These are phyloP conservation scores for Neoascochyta sp. DNA, from an alignment of 2,329 filamentous ascomycete genomes.

Conservation along the genomic window DNA sequence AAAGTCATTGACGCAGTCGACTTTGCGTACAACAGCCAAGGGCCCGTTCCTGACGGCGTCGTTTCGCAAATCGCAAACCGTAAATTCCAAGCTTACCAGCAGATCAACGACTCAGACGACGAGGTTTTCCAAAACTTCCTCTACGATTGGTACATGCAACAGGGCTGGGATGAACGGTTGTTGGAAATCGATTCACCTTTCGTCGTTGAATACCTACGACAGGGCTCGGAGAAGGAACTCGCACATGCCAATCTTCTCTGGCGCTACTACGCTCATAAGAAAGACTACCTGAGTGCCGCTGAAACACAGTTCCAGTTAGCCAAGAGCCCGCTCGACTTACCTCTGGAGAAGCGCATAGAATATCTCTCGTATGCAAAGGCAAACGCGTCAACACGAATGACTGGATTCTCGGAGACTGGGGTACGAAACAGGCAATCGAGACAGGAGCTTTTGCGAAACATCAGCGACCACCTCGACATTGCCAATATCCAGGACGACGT, in stretches of 20 bases:
- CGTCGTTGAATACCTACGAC: slow-evolving; percentile 79
- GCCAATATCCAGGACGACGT: slow-evolving; percentile 94
- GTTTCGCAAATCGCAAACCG: slow-evolving; percentile 72
- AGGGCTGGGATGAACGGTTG: slow-evolving; percentile 80
- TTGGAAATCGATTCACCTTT: slow-evolving; percentile 80
- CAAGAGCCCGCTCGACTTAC: slow-evolving; percentile 72
- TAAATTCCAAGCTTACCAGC: slow-evolving; percentile 80
- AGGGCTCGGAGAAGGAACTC: slow-evolving; percentile 67
- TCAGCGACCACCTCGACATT: slow-evolving; percentile 82
- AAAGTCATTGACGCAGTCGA: slow-evolving; percentile 77
- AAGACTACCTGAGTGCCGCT: slow-evolving; percentile 81
- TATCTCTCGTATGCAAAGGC: slow-evolving; percentile 88
- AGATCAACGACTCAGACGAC: slow-evolving; percentile 83
- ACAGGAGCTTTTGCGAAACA: slow-evolving; percentile 79
- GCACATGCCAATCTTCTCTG: slow-evolving; percentile 87
- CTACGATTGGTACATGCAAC: slow-evolving; percentile 95
- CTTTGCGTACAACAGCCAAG: slow-evolving; percentile 61
- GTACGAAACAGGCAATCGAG: slow-evolving; percentile 63
- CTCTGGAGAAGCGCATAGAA: slow-evolving; percentile 81
- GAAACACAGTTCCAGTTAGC: slow-evolving; percentile 80
- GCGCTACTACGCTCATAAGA: slow-evolving; percentile 83
- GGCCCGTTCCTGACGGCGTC: slow-evolving; percentile 73
- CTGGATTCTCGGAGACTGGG: slow-evolving; percentile 59
- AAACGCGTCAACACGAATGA: slow-evolving; percentile 80
- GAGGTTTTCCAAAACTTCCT: slow-evolving; percentile 93